Evolutionary conservation across 805 yeast species (phyloP).

Genomic region (Candida hungchunana): DNA sequence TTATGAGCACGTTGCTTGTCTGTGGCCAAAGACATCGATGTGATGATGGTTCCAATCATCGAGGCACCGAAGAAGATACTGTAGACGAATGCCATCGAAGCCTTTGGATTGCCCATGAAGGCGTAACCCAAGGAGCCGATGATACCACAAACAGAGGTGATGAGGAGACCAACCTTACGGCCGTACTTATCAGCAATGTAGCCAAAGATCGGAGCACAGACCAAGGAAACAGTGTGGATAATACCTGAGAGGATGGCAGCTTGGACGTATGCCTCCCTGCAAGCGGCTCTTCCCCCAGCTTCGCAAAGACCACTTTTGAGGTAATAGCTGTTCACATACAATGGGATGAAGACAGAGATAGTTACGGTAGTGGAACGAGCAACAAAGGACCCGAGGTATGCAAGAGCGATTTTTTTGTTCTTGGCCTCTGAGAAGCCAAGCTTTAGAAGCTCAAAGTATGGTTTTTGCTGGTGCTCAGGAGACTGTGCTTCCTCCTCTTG

Average conservation of each 20-base stretch:
- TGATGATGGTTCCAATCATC: constrained; percentile 57
- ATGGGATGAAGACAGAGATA: constrained; percentile 57
- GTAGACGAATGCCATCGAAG: constrained; percentile 32
- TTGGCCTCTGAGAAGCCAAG: constrained; percentile 47
- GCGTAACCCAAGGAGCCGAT: constrained; percentile 39
- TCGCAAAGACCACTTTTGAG: constrained; percentile 47
- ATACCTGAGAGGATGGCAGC: constrained; percentile 70
- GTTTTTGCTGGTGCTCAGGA: constrained; percentile 5
- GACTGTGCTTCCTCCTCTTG: constrained; percentile 25
- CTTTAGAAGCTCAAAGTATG: constrained; percentile 38
- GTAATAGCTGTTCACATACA: constrained; percentile 56
- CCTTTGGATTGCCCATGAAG: constrained; percentile 31
- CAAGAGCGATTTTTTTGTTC: constrained; percentile 46
- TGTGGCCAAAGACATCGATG: constrained; percentile 59
- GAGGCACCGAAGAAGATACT: constrained; percentile 51
- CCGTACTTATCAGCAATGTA: constrained; percentile 45
- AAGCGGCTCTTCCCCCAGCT: constrained; percentile 33
- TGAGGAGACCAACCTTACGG: constrained; percentile 32
- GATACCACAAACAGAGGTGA: constrained; percentile 41
- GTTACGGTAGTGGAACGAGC: constrained; percentile 61
- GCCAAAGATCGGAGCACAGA: constrained; percentile 64
- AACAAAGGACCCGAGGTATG: constrained; percentile 58
- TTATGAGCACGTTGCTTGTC: constrained; percentile 41
- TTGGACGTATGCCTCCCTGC: constrained; percentile 59
- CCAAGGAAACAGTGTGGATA: constrained; percentile 52